Percentiles rank a stretch among this genome's conserved stretches.
Conservation (phyloP, 179 eudicot species). For the Carnegiea gigantea region DNA sequence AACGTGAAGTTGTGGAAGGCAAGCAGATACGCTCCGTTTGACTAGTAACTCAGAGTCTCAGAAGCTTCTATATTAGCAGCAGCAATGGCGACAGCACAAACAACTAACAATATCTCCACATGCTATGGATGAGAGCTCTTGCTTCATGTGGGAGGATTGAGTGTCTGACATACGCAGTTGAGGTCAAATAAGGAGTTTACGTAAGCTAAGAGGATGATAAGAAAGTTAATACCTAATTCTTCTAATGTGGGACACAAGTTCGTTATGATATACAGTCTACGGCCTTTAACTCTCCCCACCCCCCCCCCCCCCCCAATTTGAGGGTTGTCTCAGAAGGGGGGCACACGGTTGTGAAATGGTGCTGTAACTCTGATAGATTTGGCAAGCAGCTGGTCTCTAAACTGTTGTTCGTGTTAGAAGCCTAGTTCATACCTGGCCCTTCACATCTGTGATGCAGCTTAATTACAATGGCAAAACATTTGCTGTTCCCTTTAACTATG, state of each 20-base stretch:
- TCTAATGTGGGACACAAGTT: no score
- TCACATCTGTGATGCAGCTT: constrained; percentile 45
- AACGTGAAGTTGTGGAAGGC: background rate
- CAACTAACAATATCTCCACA: background rate
- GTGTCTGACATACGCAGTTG: background rate
- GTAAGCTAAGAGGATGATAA: background rate
- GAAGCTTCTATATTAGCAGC: background rate
- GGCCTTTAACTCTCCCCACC: no score
- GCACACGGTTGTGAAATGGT: no score
- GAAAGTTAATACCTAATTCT: background rate
- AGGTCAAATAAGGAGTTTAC: background rate
- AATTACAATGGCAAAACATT: constrained; percentile 59
- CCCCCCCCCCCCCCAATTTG: no score
- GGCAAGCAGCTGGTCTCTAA: no score
- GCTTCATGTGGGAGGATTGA: no score
- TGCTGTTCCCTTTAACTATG: constrained; percentile 74
- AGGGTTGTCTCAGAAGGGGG: no score
- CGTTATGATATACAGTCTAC: no score
- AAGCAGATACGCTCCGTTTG: background rate
- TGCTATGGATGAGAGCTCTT: no score
- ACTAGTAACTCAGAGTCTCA: background rate
- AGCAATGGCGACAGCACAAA: background rate
- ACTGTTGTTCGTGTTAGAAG: no score
- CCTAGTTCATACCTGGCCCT: background rate
- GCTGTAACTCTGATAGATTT: no score